Conservation (phyloP, 2,329 filamentous ascomycete species). For the Bipolaris cookei region DNA sequence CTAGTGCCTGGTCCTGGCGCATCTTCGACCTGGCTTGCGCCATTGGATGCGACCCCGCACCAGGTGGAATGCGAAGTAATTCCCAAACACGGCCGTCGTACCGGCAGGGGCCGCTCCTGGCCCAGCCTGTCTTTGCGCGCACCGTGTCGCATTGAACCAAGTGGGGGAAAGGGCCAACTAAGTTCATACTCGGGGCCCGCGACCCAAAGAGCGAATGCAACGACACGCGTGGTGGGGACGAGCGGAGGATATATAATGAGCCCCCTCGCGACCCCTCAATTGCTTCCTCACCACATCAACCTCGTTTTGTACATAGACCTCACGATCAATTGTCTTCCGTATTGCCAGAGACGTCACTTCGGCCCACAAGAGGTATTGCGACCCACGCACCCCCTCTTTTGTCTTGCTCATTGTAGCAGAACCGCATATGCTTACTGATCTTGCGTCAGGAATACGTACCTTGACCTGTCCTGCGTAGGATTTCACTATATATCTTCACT, state of each 20-base stretch:
- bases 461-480: constrained; percentile 17
- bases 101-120: constrained; percentile 27
- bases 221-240: constrained; percentile 27
- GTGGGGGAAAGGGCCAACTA: constrained; percentile 40
- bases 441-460: constrained; percentile 39
- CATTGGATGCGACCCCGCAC: constrained; percentile 49
- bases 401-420: constrained; percentile 1
- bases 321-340: constrained; percentile 8
- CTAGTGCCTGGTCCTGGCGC: constrained; percentile 26
- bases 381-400: constrained; percentile 28
- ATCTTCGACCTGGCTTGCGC: constrained; percentile 28
- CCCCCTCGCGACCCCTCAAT: constrained; percentile 32
- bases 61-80: constrained; percentile 37
- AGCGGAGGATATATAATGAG: constrained; percentile 37
- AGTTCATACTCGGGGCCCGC: constrained; percentile 22
- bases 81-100: constrained; percentile 42
- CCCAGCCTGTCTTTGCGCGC: constrained; percentile 27
- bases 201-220: constrained; percentile 24
- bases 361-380: constrained; percentile 36
- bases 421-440: constrained; percentile 30
- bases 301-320: constrained; percentile 24
- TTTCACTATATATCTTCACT: constrained; percentile 33
- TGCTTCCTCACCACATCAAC: constrained; percentile 23
- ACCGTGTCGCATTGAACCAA: constrained; percentile 32
- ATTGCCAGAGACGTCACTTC: constrained; percentile 30